Conservation (phyloP, 2,329 filamentous ascomycete species). For the Aspergillus brasiliensis region DNA sequence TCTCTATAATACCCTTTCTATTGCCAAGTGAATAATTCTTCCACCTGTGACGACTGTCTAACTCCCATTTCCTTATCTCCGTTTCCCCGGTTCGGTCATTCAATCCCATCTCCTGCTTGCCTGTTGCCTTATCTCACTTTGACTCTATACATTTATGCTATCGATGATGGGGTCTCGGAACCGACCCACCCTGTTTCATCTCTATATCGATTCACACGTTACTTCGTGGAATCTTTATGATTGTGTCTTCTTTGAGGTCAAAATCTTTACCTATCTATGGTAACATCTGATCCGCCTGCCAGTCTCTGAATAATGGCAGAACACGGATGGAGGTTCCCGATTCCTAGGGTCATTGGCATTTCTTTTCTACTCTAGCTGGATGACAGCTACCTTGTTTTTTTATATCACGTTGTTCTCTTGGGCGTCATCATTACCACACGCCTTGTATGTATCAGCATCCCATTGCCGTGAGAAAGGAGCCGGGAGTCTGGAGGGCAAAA, state of each 20-base stretch:
- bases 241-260: not conserved
- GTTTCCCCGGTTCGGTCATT: not conserved
- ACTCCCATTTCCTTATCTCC: not conserved
- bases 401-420: conserved; percentile 7
- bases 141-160: not conserved
- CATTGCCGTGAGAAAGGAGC: conserved; percentile 11
- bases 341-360: not conserved
- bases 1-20: conserved; percentile 7
- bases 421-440: not conserved
- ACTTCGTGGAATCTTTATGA: not conserved
- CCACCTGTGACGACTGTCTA: not conserved
- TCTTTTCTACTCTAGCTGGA: not conserved
- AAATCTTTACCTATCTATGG: not conserved
- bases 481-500: conserved; percentile 21
- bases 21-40: not conserved
- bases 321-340: not conserved
- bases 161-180: not conserved
- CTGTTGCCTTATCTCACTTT: not conserved
- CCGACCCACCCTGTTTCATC: not conserved
- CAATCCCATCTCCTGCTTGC: not conserved
- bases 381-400: not conserved
- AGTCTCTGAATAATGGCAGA: not conserved
- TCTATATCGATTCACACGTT: not conserved
- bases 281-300: not conserved
- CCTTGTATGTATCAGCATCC: conserved; percentile 11